Conservation (phyloP, 1,284 basidiomycete species). For the Cerioporus squamosus region DNA sequence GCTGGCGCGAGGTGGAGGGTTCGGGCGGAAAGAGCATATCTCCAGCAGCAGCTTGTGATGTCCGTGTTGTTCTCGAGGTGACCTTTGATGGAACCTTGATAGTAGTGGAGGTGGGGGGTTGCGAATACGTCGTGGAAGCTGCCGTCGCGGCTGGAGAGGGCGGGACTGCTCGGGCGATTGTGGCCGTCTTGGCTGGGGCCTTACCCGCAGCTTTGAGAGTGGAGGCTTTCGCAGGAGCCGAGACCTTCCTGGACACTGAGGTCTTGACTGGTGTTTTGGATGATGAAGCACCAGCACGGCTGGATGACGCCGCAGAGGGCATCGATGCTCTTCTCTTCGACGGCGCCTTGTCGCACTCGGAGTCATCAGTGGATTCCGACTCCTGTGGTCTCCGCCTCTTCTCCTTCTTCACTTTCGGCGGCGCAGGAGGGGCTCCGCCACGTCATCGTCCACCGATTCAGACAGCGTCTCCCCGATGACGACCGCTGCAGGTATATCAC, state of each 20-base stretch:
- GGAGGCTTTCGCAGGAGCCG: neutral
- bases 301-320: neutral
- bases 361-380: conserved; percentile 9
- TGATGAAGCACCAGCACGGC: neutral
- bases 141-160: neutral
- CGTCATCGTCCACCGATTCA: neutral
- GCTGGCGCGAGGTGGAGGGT: neutral
- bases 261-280: neutral
- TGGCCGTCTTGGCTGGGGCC: neutral
- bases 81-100: neutral
- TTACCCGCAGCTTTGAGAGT: neutral
- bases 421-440: neutral
- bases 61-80: conserved; percentile 11
- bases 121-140: neutral
- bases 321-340: conserved; percentile 12
- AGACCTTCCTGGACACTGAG: neutral
- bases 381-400: conserved; percentile 13
- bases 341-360: conserved; percentile 7
- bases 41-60: conserved; percentile 8
- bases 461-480: conserved; percentile 7
- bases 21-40: neutral
- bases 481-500: conserved; percentile 25
- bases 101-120: neutral
- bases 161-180: neutral
- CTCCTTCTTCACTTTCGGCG: conserved; percentile 1